A percentile compares a stretch with the other conserved stretches of the same genome.
Evolutionary conservation across 2,329 filamentous ascomycete species (phyloP).

Genomic region (Metarhizium rileyi): DNA sequence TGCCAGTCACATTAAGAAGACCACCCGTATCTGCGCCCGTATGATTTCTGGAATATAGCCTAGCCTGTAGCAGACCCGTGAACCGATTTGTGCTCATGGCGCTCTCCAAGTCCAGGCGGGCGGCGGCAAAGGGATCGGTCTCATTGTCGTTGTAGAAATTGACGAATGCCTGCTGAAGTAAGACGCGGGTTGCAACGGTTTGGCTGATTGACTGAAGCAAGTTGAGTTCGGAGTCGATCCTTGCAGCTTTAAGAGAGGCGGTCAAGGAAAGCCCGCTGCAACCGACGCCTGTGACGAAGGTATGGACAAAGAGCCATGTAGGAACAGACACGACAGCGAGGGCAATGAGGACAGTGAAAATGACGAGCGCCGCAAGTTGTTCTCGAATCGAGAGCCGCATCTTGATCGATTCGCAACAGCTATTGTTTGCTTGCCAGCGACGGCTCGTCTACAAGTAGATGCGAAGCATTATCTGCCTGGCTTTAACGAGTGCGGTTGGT

Average conservation of each 20-base stretch:
- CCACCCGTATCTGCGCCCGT: conserved; percentile 41
- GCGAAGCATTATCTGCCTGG: conserved; percentile 4
- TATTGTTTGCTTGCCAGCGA: background rate
- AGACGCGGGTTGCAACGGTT: conserved; percentile 58
- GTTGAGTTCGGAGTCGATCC: conserved; percentile 68
- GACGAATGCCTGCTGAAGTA: conserved; percentile 45
- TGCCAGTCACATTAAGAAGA: conserved; percentile 55
- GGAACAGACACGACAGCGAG: conserved; percentile 73
- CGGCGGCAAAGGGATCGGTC: conserved; percentile 47
- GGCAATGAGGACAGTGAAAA: conserved; percentile 63
- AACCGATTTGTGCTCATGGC: conserved; percentile 55
- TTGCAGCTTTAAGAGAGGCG: conserved; percentile 76
- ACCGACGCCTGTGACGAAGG: conserved; percentile 42
- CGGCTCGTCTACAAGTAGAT: background rate
- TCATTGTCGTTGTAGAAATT: conserved; percentile 47
- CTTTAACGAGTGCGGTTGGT: background rate
- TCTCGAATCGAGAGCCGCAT: conserved; percentile 85
- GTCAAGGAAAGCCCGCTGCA: conserved; percentile 61
- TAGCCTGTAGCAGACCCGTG: conserved; percentile 55
- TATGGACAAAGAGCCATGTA: conserved; percentile 52
- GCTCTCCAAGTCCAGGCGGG: conserved; percentile 57
- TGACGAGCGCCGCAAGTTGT: conserved; percentile 73
- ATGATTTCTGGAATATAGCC: conserved; percentile 60
- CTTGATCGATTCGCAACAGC: background rate
- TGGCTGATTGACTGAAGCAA: conserved; percentile 67